These are phyloP conservation scores for Scytalidium sp. DNA, from an alignment of 2,329 filamentous ascomycete species.

Conservation along the genomic window DNA sequence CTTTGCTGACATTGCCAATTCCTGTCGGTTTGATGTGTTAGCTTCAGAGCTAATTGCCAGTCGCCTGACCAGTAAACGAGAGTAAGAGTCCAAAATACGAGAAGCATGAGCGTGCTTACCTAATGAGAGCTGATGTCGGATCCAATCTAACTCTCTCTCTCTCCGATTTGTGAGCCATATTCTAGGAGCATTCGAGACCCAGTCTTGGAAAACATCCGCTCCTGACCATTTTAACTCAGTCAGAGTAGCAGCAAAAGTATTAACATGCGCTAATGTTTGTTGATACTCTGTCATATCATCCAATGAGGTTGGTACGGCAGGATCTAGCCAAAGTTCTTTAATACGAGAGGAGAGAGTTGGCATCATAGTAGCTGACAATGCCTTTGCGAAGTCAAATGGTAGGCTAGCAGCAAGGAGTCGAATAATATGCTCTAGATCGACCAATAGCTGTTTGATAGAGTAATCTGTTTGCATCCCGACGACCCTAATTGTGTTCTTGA, in stretches of 20 bases:
- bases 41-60: neutral
- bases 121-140: conserved; percentile 64
- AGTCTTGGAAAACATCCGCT: conserved; percentile 65
- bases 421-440: conserved; percentile 50
- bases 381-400: conserved; percentile 51
- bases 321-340: conserved; percentile 71
- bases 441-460: conserved; percentile 48
- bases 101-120: conserved; percentile 8
- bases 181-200: conserved; percentile 75
- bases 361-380: conserved; percentile 69
- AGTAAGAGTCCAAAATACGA: neutral
- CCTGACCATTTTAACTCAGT: conserved; percentile 60
- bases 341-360: conserved; percentile 65
- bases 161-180: conserved; percentile 85
- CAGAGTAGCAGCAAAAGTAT: conserved; percentile 62
- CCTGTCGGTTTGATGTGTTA: conserved; percentile 38
- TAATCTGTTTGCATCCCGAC: conserved; percentile 37
- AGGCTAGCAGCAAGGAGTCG: conserved; percentile 49
- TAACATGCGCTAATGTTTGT: conserved; percentile 60
- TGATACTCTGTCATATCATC: conserved; percentile 71
- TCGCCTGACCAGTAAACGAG: too few relatives aligned
- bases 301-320: conserved; percentile 72
- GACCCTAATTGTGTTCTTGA: conserved; percentile 41
- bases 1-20: conserved; percentile 63
- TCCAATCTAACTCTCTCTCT: conserved; percentile 72